Percentiles rank a stretch among this genome's conserved stretches.
Conservation (phyloP, 208 protist species). For the Leishmania amazonensis region DNA sequence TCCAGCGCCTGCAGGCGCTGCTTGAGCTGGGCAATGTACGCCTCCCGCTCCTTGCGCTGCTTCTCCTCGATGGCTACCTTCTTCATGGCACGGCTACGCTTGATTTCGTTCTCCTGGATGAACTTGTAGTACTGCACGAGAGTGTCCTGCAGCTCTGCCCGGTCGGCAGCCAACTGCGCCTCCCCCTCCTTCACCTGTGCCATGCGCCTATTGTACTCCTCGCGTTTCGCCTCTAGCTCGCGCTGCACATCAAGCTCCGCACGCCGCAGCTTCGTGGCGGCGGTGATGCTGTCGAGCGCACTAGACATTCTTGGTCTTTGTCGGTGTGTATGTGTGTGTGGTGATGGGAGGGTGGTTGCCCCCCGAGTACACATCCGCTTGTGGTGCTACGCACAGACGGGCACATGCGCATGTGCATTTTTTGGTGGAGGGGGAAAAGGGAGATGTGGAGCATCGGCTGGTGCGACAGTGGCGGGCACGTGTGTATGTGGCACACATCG, state of each 20-base stretch:
- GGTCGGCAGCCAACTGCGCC: constrained; percentile 71
- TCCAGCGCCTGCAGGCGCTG: constrained; percentile 60
- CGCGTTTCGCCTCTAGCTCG: constrained; percentile 87
- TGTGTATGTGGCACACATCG: background rate
- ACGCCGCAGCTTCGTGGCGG: constrained; percentile 85
- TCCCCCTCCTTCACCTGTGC: constrained; percentile 81
- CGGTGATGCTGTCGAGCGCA: constrained; percentile 90
- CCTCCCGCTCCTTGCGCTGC: constrained; percentile 85
- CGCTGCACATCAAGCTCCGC: constrained; percentile 85
- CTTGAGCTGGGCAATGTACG: constrained; percentile 75
- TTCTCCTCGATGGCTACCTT: constrained; percentile 87
- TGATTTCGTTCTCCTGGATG: constrained; percentile 94
- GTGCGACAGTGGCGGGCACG: background rate
- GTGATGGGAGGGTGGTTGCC: background rate
- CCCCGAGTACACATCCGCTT: background rate
- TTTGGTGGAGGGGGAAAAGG: background rate
- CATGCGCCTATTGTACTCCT: constrained; percentile 86
- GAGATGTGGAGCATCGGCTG: background rate
- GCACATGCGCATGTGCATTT: background rate
- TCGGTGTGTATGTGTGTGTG: background rate
- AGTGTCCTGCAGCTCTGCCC: constrained; percentile 87
- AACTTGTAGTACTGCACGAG: constrained; percentile 95
- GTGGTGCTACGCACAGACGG: background rate
- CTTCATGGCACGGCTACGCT: constrained; percentile 83
- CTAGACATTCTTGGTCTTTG: constrained; percentile 49